phyloP scores from a whole-genome alignment of 108 stramenopile species.

The Stephanodiscus minutulus region DNA sequence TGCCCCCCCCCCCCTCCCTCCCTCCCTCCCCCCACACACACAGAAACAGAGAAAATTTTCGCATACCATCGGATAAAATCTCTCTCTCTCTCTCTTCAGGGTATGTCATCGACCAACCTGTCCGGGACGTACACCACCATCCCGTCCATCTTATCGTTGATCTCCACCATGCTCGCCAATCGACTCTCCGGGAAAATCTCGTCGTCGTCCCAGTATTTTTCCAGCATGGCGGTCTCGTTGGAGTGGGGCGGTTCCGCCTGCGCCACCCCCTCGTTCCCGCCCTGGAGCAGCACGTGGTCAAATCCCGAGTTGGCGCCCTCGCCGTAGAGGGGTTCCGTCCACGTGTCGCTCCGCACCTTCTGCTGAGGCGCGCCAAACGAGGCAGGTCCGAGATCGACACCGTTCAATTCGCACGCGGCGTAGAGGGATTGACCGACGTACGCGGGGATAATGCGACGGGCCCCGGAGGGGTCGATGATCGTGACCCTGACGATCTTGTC shows the following conservation, averaged over 20 bases:
- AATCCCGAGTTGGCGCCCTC: constrained; percentile 83
- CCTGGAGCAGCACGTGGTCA: constrained; percentile 83
- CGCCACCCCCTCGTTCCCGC: constrained; percentile 53
- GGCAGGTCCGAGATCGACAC: constrained; percentile 85
- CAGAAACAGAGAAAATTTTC: background rate
- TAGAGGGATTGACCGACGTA: constrained; percentile 75
- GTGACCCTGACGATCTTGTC: constrained; percentile 79
- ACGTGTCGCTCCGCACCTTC: constrained; percentile 58
- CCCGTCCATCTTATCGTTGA: constrained; percentile 87
- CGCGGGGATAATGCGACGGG: constrained; percentile 76
- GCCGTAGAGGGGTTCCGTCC: constrained; percentile 89
- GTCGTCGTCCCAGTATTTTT: constrained; percentile 88
- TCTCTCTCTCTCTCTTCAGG: constrained; percentile 47
- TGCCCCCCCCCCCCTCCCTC: background rate
- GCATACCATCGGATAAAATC: background rate
- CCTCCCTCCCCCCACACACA: background rate
- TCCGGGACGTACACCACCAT: constrained; percentile 91
- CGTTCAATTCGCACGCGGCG: constrained; percentile 73
- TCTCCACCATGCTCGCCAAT: constrained; percentile 67
- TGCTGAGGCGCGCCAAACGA: constrained; percentile 54
- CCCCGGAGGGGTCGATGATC: constrained; percentile 85
- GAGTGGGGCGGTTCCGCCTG: constrained; percentile 56
- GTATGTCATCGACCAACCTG: constrained; percentile 81
- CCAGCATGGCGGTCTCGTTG: constrained; percentile 63
- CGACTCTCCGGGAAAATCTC: constrained; percentile 75